These are phyloP conservation scores for Brasenia schreberi DNA, from an alignment of 164 flowering plant genomes.

Conservation along the genomic window DNA sequence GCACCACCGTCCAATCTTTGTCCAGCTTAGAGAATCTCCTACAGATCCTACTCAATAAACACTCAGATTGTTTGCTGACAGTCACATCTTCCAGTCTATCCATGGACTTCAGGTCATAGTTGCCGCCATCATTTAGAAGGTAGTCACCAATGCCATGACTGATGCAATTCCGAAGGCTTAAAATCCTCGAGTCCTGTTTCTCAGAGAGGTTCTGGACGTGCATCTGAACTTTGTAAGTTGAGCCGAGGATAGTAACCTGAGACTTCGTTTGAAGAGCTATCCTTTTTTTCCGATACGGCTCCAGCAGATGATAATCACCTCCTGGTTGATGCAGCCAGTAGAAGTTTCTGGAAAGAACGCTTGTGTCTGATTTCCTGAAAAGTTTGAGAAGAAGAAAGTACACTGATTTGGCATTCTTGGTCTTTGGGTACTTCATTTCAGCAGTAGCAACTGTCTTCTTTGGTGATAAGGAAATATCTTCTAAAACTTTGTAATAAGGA, in stretches of 20 bases:
- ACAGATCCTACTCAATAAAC: conserved; percentile 34
- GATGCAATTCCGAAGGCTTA: conserved; percentile 21
- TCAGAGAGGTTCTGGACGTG: conserved; percentile 45
- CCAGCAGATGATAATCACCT: conserved; percentile 76
- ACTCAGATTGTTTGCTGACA: conserved; percentile 10
- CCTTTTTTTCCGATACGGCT: conserved; percentile 52
- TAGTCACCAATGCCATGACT: not conserved
- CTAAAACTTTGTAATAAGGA: conserved; percentile 53
- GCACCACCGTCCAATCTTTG: conserved; percentile 21
- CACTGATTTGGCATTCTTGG: conserved; percentile 57
- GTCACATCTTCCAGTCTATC: conserved; percentile 3
- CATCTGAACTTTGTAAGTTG: conserved; percentile 59
- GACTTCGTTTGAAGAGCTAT: conserved; percentile 69
- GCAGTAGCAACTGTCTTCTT: conserved; percentile 39
- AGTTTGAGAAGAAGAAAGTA: conserved; percentile 93
- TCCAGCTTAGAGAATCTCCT: conserved; percentile 19
- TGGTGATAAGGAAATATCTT: conserved; percentile 45
- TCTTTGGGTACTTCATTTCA: conserved; percentile 79
- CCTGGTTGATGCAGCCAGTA: conserved; percentile 86
- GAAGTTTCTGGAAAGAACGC: conserved; percentile 75
- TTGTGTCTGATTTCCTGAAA: conserved; percentile 42
- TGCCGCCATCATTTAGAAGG: conserved; percentile 8
- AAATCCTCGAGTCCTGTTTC: conserved; percentile 20
- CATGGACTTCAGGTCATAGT: conserved; percentile 18
- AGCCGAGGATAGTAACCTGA: conserved; percentile 33